Base-by-base conservation (phyloP, 257 asterid genomes). In the Voacanga thouarsii region DNA sequence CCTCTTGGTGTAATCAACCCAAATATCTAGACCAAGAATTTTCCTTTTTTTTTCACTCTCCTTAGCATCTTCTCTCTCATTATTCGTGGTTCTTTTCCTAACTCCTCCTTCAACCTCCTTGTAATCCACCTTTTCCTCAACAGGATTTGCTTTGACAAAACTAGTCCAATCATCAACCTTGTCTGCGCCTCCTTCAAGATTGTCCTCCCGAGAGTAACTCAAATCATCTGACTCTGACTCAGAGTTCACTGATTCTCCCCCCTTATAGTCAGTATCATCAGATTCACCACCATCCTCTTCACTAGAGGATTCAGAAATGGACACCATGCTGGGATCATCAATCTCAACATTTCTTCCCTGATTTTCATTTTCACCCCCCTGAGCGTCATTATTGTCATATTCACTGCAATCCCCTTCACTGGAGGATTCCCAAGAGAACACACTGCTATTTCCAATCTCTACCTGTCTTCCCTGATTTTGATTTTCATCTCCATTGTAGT, bases 171-270 rank as follows among this genome's bases (percentile, higher is more conserved):
- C 56, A 30, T 65, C 76, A 69, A 45, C 39, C 49, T 55, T 49
- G 11, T 65, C 49, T 28, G 23, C 66, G 28, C 3, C 44, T 26
- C 37, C 71, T 7, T 41, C 71, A 49, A 57, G 63, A 4, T 16
- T 50, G 5, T 56, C 76, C 15, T 56, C 66, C 16, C 24, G 44
- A 24, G 12, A 2, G 18, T 18, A 3, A 59, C 75, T 65, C 60
- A 11, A 18, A 64, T 33, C 41, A 68, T 55, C 79, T 37, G 81
- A 56, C 15, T 76, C 44, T 0, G 28, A 10, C 1, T 15, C 37
- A 51, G 83, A 78, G 45, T 75, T 71, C 24, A 24, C 44, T 23
- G 80, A 71, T 57, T 72, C 63, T 11, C 57, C 80, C 41, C 24
- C 45, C 26, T 12, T 50, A 69, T 33, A 75, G 41, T 78, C 75